A percentile compares a stretch with the other conserved stretches of the same genome.
phyloP scores from a whole-genome alignment of 116 monocot species.

The Iris pallida region DNA sequence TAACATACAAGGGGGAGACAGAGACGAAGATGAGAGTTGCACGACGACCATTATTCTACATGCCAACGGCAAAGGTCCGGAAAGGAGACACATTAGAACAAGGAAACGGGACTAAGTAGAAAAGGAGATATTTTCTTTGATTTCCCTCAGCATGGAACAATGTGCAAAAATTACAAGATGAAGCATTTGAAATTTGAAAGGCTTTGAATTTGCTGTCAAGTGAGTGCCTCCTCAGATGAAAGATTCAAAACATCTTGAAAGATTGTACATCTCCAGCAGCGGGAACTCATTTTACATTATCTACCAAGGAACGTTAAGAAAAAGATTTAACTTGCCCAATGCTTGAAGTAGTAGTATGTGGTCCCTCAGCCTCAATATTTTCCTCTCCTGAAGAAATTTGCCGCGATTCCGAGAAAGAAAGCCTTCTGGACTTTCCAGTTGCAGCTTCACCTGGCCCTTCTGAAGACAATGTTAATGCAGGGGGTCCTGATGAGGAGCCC shows the following conservation, averaged over 20 bases:
- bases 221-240: conserved; percentile 4
- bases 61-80: neutral
- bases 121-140: neutral
- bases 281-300: conserved; percentile 18
- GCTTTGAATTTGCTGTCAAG: neutral
- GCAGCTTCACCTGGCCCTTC: conserved; percentile 15
- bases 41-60: neutral
- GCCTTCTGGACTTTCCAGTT: conserved; percentile 7
- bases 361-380: conserved; percentile 14
- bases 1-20: neutral
- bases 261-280: conserved; percentile 16
- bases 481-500: conserved; percentile 22
- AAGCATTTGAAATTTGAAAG: conserved; percentile 5
- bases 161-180: neutral
- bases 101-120: neutral
- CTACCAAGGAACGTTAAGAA: conserved; percentile 4
- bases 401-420: conserved; percentile 12
- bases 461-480: conserved; percentile 10
- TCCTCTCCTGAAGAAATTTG: conserved; percentile 14
- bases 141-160: neutral
- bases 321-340: conserved; percentile 17
- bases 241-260: conserved; percentile 15
- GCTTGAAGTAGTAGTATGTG: conserved; percentile 9
- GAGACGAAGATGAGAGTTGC: neutral
- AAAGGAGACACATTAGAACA: neutral